Percentiles rank a stretch among this genome's conserved stretches.
phyloP scores from a whole-genome alignment of 2,329 filamentous ascomycete species.

The Fusarium euwallaceae region DNA sequence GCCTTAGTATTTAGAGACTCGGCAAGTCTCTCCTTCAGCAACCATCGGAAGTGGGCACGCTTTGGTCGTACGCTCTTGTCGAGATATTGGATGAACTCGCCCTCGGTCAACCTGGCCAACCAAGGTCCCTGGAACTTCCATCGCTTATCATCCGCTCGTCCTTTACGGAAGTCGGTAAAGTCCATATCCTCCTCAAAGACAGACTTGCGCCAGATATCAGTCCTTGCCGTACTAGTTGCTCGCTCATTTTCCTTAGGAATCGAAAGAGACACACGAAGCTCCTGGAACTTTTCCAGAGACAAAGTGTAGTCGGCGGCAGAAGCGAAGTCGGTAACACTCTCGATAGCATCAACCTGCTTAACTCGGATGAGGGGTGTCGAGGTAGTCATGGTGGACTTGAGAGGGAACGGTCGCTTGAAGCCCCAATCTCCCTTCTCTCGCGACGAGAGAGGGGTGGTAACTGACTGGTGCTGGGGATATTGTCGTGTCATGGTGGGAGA shows the following conservation, averaged over 20 bases:
- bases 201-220: conserved; percentile 56
- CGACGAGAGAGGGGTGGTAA: conserved; percentile 81
- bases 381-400: conserved; percentile 78
- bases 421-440: conserved; percentile 90
- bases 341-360: conserved; percentile 83
- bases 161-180: conserved; percentile 59
- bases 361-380: conserved; percentile 83
- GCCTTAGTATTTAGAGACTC: conserved; percentile 58
- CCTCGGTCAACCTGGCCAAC: conserved; percentile 73
- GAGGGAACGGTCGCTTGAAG: conserved; percentile 85
- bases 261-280: conserved; percentile 80
- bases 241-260: conserved; percentile 55
- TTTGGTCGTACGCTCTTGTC: conserved; percentile 65
- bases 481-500: conserved; percentile 71
- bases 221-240: conserved; percentile 27
- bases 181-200: conserved; percentile 73
- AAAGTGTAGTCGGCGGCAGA: conserved; percentile 85
- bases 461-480: conserved; percentile 85
- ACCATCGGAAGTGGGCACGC: conserved; percentile 67
- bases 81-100: conserved; percentile 70
- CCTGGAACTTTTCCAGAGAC: conserved; percentile 87
- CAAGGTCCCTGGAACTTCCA: conserved; percentile 79
- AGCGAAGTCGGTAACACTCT: conserved; percentile 90
- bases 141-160: conserved; percentile 60
- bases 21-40: conserved; percentile 64